phyloP scores from a whole-genome alignment of 495 filamentous ascomycete genomes.

The Apodospora peruviana region DNA sequence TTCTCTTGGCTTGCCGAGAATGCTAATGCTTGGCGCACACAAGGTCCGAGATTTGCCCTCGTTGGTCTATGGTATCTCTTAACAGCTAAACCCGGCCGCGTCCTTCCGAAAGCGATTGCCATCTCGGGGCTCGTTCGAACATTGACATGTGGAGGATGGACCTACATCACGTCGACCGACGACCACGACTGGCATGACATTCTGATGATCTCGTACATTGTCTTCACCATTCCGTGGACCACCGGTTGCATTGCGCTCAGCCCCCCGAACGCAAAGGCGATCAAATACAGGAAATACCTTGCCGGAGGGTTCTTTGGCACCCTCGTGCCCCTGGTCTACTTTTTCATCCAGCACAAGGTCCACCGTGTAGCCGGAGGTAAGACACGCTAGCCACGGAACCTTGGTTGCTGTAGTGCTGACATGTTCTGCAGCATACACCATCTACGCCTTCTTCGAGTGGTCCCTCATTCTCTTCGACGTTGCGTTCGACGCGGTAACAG shows the following conservation, averaged over 20 bases:
- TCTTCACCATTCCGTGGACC: conserved; percentile 94
- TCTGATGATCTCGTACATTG: conserved; percentile 97
- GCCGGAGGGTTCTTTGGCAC: conserved; percentile 85
- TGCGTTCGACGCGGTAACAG: conserved; percentile 92
- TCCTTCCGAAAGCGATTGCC: conserved; percentile 76
- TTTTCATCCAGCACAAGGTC: conserved; percentile 98
- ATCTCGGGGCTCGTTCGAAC: conserved; percentile 80
- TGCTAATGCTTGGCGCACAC: background rate
- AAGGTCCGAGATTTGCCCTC: conserved; percentile 84
- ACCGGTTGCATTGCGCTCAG: conserved; percentile 83
- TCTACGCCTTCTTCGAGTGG: conserved; percentile 98
- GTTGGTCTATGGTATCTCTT: conserved; percentile 91
- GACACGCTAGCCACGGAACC: conserved; percentile 10
- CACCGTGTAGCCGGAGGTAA: conserved; percentile 90
- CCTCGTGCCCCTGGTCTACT: conserved; percentile 86
- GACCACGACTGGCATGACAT: conserved; percentile 99
- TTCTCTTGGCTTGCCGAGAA: background rate
- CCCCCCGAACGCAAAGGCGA: conserved; percentile 74
- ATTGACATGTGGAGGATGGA: conserved; percentile 95
- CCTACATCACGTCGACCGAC: conserved; percentile 97
- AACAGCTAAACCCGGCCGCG: conserved; percentile 66
- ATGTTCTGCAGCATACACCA: conserved; percentile 76
- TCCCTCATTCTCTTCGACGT: conserved; percentile 91
- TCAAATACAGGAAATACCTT: conserved; percentile 85
- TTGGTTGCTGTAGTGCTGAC: conserved; percentile 5